A percentile compares a stretch with the other conserved stretches of the same genome.
Conservation (phyloP, 257 asterid species). For the Fraxinus excelsior region DNA sequence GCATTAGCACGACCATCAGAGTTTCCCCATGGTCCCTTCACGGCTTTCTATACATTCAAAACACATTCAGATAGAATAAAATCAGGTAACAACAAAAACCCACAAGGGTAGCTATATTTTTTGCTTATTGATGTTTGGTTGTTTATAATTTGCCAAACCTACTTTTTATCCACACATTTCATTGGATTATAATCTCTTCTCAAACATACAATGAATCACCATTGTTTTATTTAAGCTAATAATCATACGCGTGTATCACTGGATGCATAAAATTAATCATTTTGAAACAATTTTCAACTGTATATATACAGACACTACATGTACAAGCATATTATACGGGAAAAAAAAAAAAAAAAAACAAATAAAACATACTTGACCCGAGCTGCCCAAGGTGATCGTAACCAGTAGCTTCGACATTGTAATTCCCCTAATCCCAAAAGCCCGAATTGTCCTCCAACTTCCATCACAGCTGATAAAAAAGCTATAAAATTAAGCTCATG, state of each 20-base stretch:
- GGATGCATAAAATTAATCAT: not conserved
- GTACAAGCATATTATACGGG: too few relatives aligned
- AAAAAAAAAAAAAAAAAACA: not conserved
- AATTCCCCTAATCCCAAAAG: not conserved
- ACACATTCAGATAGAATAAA: not conserved
- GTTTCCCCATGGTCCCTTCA: constrained; percentile 41
- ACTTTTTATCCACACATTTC: too few relatives aligned
- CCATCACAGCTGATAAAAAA: not conserved
- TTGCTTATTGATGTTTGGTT: not conserved
- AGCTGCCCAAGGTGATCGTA: constrained; percentile 66
- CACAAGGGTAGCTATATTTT: constrained; percentile 5
- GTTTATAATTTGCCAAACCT: too few relatives aligned
- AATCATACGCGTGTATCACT: not conserved
- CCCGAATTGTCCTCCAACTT: not conserved
- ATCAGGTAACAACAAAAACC: not conserved
- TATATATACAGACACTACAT: too few relatives aligned
- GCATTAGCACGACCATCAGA: constrained; percentile 27
- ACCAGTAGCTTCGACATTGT: constrained; percentile 56
- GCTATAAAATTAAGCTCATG: not conserved
- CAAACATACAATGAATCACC: not conserved
- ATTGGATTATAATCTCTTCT: too few relatives aligned
- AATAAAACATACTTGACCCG: constrained; percentile 56
- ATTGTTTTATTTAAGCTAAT: constrained; percentile 2
- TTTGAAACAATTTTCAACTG: not conserved
- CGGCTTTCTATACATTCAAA: constrained; percentile 49